Conservation (phyloP, 192 early-diverging fungal genomes). For the Backusella morwellensis region DNA sequence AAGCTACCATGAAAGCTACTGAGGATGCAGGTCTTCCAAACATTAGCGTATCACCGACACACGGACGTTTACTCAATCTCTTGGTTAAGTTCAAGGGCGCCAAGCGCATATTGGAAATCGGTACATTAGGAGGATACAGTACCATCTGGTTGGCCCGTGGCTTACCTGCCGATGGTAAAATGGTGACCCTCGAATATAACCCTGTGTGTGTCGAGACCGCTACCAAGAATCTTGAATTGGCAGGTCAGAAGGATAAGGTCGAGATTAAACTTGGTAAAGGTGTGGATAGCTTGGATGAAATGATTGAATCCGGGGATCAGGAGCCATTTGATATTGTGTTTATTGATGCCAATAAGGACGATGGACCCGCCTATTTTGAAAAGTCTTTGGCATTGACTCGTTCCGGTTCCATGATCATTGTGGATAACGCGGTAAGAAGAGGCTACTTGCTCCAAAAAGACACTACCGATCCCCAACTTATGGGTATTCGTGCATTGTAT, state of each 20-base stretch:
- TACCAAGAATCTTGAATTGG: background rate
- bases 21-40: background rate
- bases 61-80: background rate
- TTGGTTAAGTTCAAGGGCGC: background rate
- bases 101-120: background rate
- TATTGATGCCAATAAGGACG: background rate
- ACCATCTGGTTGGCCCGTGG: constrained; percentile 1
- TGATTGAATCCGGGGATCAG: background rate
- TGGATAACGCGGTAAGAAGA: background rate
- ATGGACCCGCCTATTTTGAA: background rate
- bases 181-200: background rate
- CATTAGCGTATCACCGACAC: background rate
- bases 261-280: background rate
- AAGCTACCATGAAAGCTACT: background rate
- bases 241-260: background rate
- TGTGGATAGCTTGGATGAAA: background rate
- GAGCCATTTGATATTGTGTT: constrained; percentile 2
- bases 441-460: background rate
- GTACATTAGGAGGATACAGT: constrained; percentile 4
- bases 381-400: background rate
- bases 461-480: background rate
- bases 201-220: background rate
- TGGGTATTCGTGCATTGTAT: background rate
- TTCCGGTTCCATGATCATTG: background rate
- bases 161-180: background rate